These are phyloP conservation scores for Trifolium pratense DNA, from an alignment of 306 rosid species.

Conservation along the genomic window DNA sequence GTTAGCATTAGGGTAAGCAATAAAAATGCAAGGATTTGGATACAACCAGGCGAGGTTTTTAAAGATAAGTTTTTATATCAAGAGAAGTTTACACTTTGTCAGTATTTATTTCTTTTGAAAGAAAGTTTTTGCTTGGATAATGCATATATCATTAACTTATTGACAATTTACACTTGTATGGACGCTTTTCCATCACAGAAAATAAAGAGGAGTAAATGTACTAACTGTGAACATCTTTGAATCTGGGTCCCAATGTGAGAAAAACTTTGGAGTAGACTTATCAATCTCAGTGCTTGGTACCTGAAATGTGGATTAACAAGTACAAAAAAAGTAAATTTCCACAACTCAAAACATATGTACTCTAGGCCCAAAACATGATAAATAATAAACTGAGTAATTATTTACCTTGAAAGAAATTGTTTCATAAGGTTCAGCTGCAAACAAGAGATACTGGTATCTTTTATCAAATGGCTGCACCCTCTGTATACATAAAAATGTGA, in stretches of 20 bases:
- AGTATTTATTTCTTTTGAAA: not conserved
- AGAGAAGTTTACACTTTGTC: not conserved
- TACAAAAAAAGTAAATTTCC: constrained; percentile 1
- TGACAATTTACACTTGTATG: constrained; percentile 2
- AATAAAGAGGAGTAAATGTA: constrained; percentile 30
- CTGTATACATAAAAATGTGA: constrained; percentile 48
- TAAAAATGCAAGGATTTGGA: not conserved
- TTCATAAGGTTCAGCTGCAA: constrained; percentile 97
- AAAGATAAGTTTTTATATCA: not conserved
- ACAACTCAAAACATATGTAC: not conserved
- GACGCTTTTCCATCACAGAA: constrained; percentile 7
- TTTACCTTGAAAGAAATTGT: constrained; percentile 89
- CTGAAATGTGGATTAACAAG: constrained; percentile 50
- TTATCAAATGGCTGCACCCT: constrained; percentile 84
- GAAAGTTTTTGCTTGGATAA: not conserved
- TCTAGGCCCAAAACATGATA: not conserved
- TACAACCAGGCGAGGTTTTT: not conserved
- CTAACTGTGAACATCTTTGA: constrained; percentile 95
- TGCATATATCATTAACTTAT: constrained; percentile 27
- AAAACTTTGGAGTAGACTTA: constrained; percentile 88
- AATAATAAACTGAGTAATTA: not conserved
- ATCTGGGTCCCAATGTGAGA: constrained; percentile 99
- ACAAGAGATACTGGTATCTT: constrained; percentile 80
- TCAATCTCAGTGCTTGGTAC: constrained; percentile 98
- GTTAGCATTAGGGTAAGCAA: not conserved